Conservation (phyloP, 352 stramenopile genomes). For the Pythium plurisporium region DNA sequence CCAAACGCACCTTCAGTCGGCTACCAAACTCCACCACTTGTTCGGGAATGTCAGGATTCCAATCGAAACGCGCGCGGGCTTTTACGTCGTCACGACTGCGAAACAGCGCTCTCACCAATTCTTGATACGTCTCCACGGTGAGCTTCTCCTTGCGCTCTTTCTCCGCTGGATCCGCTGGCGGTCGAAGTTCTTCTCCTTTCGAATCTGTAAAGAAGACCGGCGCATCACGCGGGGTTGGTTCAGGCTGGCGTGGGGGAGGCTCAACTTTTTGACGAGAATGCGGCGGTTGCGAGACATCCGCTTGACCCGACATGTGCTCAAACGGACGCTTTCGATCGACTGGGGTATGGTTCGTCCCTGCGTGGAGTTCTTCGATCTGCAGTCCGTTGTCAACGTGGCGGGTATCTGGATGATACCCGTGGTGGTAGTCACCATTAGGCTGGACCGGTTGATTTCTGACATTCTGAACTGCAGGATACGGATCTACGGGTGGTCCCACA, state of each 20-base stretch:
- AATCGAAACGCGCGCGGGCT: conserved; percentile 32
- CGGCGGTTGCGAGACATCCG: neutral
- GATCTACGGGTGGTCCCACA: neutral
- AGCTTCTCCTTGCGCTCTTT: conserved; percentile 34
- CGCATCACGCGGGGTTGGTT: neutral
- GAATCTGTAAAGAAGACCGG: conserved; percentile 49
- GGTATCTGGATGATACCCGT: neutral
- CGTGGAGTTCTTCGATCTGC: neutral
- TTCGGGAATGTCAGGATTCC: conserved; percentile 27
- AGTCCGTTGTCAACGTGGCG: neutral
- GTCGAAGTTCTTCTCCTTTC: conserved; percentile 32
- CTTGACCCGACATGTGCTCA: neutral
- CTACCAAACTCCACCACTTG: conserved; percentile 18
- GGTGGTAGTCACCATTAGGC: neutral
- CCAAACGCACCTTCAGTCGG: conserved; percentile 22
- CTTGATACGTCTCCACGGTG: conserved; percentile 52
- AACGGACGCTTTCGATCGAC: conserved; percentile 7
- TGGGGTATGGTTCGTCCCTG: too few relatives aligned
- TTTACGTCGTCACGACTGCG: conserved; percentile 38
- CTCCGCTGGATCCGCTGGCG: conserved; percentile 20
- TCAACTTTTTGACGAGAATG: neutral
- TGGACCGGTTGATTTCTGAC: neutral
- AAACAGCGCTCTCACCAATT: conserved; percentile 54
- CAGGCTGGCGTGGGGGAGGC: neutral
- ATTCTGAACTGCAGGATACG: neutral